Conservation (phyloP, 1,284 basidiomycete genomes). For the Microbotryum silenes-acaulis region DNA sequence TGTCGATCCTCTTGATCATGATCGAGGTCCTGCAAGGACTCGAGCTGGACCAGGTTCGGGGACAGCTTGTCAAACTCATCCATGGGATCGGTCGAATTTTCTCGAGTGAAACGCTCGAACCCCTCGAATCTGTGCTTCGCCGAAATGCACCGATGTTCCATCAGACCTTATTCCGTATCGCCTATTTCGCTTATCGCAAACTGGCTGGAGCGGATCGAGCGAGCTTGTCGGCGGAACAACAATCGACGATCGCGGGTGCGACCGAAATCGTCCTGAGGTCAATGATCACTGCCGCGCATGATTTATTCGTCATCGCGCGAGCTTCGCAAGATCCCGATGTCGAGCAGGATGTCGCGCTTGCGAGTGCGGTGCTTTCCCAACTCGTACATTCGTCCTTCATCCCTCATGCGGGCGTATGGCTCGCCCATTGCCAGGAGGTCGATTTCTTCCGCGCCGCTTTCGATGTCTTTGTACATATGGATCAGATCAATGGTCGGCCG, state of each 20-base stretch:
- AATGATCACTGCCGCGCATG: conserved; percentile 60
- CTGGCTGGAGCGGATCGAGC: conserved; percentile 39
- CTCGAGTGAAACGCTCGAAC: conserved; percentile 64
- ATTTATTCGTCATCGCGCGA: conserved; percentile 58
- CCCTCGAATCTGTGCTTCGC: conserved; percentile 64
- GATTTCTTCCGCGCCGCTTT: conserved; percentile 70
- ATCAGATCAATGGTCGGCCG: conserved; percentile 37
- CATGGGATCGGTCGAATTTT: conserved; percentile 59
- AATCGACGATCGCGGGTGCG: conserved; percentile 52
- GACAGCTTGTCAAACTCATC: conserved; percentile 57
- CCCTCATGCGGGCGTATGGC: conserved; percentile 66
- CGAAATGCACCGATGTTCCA: conserved; percentile 64
- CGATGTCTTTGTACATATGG: conserved; percentile 47
- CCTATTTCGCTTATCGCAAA: conserved; percentile 66
- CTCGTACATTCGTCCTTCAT: conserved; percentile 55
- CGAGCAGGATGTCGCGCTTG: conserved; percentile 68
- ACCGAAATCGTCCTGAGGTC: conserved; percentile 58
- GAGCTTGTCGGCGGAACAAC: conserved; percentile 52
- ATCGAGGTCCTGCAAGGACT: conserved; percentile 52
- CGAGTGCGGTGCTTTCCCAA: conserved; percentile 73
- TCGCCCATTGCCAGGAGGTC: conserved; percentile 69
- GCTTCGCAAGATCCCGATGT: conserved; percentile 54
- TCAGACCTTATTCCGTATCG: conserved; percentile 64
- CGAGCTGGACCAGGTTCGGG: conserved; percentile 22
- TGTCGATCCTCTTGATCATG: conserved; percentile 64